phyloP scores from a whole-genome alignment of 2,329 filamentous ascomycete genomes.

The Stemphylium beticola region DNA sequence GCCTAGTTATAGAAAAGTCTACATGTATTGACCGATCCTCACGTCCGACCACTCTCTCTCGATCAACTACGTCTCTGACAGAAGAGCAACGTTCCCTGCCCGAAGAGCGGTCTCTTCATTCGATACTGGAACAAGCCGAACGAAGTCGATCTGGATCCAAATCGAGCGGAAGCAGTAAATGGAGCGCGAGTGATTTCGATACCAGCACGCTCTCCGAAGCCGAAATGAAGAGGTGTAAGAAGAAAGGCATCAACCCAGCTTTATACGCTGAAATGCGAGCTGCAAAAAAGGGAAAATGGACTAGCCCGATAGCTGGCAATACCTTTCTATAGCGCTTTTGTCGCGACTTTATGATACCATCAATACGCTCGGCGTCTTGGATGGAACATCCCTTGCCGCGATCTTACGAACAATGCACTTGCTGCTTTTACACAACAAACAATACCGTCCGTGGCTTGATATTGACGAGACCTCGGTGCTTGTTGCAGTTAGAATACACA shows the following conservation, averaged over 20 bases:
- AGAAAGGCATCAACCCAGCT: slow-evolving; percentile 56
- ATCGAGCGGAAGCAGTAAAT: slow-evolving; percentile 36
- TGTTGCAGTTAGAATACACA: background rate
- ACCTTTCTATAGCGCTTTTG: slow-evolving; percentile 34
- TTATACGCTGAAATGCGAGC: slow-evolving; percentile 57
- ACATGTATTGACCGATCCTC: slow-evolving; percentile 44
- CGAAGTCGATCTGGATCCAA: slow-evolving; percentile 25
- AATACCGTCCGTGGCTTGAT: background rate
- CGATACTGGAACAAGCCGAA: slow-evolving; percentile 10
- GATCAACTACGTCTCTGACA: slow-evolving; percentile 29
- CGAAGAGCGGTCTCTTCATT: slow-evolving; percentile 15
- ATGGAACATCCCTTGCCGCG: background rate
- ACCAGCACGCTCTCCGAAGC: slow-evolving; percentile 47
- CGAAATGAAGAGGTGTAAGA: slow-evolving; percentile 53
- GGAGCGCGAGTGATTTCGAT: slow-evolving; percentile 51
- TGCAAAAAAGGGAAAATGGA: slow-evolving; percentile 49
- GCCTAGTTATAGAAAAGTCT: slow-evolving; percentile 41
- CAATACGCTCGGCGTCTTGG: background rate
- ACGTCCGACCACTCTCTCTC: slow-evolving; percentile 35
- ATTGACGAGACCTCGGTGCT: background rate
- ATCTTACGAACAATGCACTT: background rate
- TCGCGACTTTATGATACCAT: background rate
- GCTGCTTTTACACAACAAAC: slow-evolving; percentile 4
- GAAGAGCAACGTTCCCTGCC: slow-evolving; percentile 14
- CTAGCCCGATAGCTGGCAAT: slow-evolving; percentile 45